phyloP scores from a whole-genome alignment of 805 yeast genomes.

The Kregervanrija pseudodelftensis region DNA sequence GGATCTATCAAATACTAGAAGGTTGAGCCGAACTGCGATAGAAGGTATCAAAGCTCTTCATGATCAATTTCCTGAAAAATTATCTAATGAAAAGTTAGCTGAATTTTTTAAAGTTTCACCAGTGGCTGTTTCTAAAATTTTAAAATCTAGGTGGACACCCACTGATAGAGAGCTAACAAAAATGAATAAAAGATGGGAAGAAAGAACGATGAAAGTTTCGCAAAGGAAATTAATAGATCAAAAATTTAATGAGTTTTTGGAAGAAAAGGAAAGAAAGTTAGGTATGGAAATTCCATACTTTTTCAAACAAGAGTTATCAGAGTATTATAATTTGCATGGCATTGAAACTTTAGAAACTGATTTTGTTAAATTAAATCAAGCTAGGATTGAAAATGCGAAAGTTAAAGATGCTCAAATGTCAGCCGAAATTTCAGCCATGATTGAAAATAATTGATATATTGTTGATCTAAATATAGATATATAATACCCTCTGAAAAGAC shows the following conservation, averaged over 20 bases:
- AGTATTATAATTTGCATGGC: constrained; percentile 19
- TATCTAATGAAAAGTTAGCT: constrained; percentile 54
- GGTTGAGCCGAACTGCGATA: constrained; percentile 63
- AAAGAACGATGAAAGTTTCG: constrained; percentile 33
- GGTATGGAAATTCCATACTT: constrained; percentile 25
- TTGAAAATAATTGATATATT: too few species aligned
- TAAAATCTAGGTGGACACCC: constrained; percentile 75
- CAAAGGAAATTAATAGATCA: constrained; percentile 18
- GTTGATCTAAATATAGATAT: too few species aligned
- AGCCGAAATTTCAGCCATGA: not conserved
- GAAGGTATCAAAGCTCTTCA: constrained; percentile 54
- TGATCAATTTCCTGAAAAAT: constrained; percentile 45
- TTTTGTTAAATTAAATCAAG: constrained; percentile 18
- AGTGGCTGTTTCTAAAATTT: constrained; percentile 72
- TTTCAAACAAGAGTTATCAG: constrained; percentile 20
- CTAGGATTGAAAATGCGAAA: constrained; percentile 15
- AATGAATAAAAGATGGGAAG: constrained; percentile 45
- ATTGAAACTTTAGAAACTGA: constrained; percentile 16
- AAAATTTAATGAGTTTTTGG: constrained; percentile 22
- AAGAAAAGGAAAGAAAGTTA: constrained; percentile 21
- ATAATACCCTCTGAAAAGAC: too few species aligned
- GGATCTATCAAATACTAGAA: constrained; percentile 62
- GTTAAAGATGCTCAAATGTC: constrained; percentile 7
- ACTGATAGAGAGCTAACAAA: constrained; percentile 41
- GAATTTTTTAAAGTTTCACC: constrained; percentile 65